Percentiles rank a stretch among this genome's conserved stretches.
These are phyloP conservation scores for Vaccinium darrowii DNA, from an alignment of 148 eudicot genomes.

Conservation along the genomic window DNA sequence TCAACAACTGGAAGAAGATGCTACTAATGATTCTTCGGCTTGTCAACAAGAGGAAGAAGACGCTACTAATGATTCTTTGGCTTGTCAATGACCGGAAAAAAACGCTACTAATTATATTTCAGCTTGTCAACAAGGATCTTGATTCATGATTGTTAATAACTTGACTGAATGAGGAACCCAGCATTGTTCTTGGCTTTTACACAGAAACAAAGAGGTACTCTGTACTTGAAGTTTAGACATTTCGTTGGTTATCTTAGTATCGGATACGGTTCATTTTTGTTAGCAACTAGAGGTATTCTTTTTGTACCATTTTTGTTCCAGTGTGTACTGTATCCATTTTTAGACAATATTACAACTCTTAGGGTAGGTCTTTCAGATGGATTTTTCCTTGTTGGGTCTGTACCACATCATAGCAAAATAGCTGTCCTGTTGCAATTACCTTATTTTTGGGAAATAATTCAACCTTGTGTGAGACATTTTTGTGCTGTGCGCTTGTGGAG, in stretches of 20 bases:
- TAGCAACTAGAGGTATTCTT: not conserved
- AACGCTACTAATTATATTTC: not conserved
- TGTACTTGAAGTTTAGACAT: not conserved
- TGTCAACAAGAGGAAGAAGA: not conserved
- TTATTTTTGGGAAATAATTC: not conserved
- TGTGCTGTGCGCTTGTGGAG: not conserved
- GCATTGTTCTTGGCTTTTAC: not conserved
- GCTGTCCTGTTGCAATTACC: not conserved
- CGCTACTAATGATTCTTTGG: not conserved
- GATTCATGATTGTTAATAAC: not conserved
- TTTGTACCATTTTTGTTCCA: not conserved
- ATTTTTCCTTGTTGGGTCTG: not conserved
- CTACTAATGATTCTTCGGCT: not conserved
- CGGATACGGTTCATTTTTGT: not conserved
- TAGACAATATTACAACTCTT: not conserved
- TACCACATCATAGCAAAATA: not conserved
- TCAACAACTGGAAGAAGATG: not conserved
- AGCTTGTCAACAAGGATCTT: slow-evolving; percentile 4
- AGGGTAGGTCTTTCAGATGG: not conserved
- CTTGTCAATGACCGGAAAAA: not conserved
- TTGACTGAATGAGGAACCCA: not conserved
- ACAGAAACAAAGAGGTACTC: not conserved
- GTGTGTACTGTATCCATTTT: not conserved
- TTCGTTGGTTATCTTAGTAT: not conserved
- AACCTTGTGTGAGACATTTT: not conserved